Conservation (phyloP, 2,329 filamentous ascomycete genomes). For the Botryotinia narcissicola region DNA sequence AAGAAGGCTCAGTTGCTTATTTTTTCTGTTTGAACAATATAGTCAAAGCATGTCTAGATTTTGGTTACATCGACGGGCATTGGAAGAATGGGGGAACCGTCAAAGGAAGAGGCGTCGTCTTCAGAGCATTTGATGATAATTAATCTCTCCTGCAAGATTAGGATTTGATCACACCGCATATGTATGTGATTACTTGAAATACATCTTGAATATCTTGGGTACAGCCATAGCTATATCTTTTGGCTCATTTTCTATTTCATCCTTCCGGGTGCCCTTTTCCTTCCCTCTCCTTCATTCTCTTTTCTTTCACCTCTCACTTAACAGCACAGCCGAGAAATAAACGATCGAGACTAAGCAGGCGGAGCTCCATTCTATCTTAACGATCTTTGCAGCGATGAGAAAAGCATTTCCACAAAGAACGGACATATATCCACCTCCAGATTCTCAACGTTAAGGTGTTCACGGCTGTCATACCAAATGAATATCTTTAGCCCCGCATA, state of each 20-base stretch:
- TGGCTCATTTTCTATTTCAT: not conserved
- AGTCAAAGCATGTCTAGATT: not conserved
- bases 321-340: not conserved
- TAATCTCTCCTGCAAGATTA: not conserved
- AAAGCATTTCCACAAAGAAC: not conserved
- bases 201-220: too few species aligned
- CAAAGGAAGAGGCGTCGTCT: not conserved
- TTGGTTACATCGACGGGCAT: not conserved
- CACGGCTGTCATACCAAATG: not conserved
- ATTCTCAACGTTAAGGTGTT: not conserved
- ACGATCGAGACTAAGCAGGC: not conserved
- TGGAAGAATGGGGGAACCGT: not conserved
- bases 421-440: constrained; percentile 2
- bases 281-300: not conserved
- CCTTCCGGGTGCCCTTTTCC: not conserved
- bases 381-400: not conserved
- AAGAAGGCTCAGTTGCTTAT: not conserved
- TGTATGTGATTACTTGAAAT: not conserved
- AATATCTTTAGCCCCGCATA: not conserved
- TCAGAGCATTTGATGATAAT: not conserved
- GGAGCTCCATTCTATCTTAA: not conserved
- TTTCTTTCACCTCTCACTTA: not conserved
- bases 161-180: not conserved
- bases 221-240: not conserved
- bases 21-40: not conserved